Percentiles rank a stretch among this genome's conserved stretches.
These are phyloP conservation scores for Knufia petricola DNA, from an alignment of 2,329 filamentous ascomycete genomes.

Conservation along the genomic window DNA sequence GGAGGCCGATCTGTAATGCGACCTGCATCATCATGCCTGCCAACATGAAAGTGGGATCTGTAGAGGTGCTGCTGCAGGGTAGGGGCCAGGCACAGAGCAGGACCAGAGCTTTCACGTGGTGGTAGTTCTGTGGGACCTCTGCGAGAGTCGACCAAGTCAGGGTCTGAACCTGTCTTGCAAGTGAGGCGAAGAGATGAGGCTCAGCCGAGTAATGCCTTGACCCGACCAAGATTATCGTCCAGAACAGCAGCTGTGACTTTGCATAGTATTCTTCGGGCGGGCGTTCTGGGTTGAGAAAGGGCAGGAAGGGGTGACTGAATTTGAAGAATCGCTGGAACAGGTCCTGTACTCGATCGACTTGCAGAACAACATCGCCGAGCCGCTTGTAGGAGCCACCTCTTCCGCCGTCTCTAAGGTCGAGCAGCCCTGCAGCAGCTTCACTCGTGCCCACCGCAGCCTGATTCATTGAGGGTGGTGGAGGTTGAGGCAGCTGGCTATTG, in stretches of 20 bases:
- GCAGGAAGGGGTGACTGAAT: slow-evolving; percentile 55
- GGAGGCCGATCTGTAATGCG: slow-evolving; percentile 57
- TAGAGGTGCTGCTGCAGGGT: slow-evolving; percentile 53
- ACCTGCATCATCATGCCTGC: slow-evolving; percentile 59
- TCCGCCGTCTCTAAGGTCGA: slow-evolving; percentile 39
- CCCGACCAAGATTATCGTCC: slow-evolving; percentile 55
- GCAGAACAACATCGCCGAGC: slow-evolving; percentile 42
- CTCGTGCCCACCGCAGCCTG: slow-evolving; percentile 24
- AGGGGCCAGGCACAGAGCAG: slow-evolving; percentile 57
- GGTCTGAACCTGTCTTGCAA: slow-evolving; percentile 44
- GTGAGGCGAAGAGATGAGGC: slow-evolving; percentile 43
- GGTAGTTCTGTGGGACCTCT: slow-evolving; percentile 53
- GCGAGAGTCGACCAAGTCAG: slow-evolving; percentile 53
- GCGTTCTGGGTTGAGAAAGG: slow-evolving; percentile 48
- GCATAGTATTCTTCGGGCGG: slow-evolving; percentile 49
- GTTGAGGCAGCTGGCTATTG: slow-evolving; percentile 23
- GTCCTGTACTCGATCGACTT: slow-evolving; percentile 35
- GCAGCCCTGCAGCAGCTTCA: slow-evolving; percentile 41
- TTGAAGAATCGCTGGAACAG: slow-evolving; percentile 52
- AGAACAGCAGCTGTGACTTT: slow-evolving; percentile 55
- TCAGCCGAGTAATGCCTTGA: slow-evolving; percentile 50
- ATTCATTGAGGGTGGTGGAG: slow-evolving; percentile 24
- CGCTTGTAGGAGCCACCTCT: slow-evolving; percentile 33
- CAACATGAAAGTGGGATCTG: slow-evolving; percentile 57
- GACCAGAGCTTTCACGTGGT: slow-evolving; percentile 55